Evolutionary conservation across 257 asterid species (phyloP).

Genomic region (Ligustrum vulgare): DNA sequence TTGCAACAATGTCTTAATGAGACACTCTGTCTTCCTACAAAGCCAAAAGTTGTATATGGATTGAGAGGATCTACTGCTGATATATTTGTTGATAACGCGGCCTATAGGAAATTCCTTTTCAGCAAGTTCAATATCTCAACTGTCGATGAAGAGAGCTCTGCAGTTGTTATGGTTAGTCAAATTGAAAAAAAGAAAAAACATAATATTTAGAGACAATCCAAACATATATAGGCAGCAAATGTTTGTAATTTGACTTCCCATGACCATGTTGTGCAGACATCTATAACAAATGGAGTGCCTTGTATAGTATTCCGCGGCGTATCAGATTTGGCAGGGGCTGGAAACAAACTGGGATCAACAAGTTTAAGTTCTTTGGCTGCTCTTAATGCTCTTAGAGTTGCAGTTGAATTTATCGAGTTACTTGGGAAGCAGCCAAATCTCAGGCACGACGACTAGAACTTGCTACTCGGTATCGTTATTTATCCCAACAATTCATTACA

Average conservation of each 20-base stretch:
- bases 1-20: neutral
- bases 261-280: neutral
- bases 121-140: neutral
- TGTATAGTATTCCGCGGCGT: neutral
- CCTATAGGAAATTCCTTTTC: constrained; percentile 1
- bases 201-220: too few species aligned
- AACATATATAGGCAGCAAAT: neutral
- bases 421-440: neutral
- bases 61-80: neutral
- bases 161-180: neutral
- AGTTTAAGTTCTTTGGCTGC: neutral
- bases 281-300: neutral
- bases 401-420: neutral
- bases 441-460: neutral
- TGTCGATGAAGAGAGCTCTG: neutral
- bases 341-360: neutral
- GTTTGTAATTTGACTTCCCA: neutral
- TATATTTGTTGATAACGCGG: neutral
- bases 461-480: neutral
- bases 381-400: neutral
- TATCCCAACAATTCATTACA: too few species aligned
- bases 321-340: neutral
- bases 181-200: neutral
- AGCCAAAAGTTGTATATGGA: neutral
- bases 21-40: neutral